Conservation (phyloP, 768 basidiomycete species). For the Macrolepiota fuliginosa region DNA sequence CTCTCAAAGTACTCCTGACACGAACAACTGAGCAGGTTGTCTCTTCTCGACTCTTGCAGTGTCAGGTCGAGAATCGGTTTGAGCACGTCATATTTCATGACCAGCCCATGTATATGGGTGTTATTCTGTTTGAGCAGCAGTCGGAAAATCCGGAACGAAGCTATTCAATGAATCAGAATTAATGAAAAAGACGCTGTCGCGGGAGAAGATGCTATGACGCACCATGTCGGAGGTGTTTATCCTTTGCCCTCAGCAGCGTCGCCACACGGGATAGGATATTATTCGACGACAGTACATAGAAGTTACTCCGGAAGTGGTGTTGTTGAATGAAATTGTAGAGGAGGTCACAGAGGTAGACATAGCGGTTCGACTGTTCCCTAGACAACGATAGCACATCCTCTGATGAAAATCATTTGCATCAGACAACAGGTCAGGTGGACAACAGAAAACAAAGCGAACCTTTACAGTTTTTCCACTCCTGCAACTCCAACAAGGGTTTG, state of each 20-base stretch:
- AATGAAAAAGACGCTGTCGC: not conserved
- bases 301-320: constrained; percentile 91
- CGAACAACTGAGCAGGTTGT: constrained; percentile 91
- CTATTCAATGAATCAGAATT: constrained; percentile 37
- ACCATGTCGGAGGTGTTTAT: constrained; percentile 95
- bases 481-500: constrained; percentile 72
- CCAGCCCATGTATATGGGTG: constrained; percentile 64
- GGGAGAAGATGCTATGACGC: constrained; percentile 25
- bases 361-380: constrained; percentile 79
- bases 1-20: constrained; percentile 96
- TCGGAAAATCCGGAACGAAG: constrained; percentile 90
- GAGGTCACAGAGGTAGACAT: constrained; percentile 88
- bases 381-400: constrained; percentile 55
- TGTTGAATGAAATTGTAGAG: constrained; percentile 85
- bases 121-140: constrained; percentile 82
- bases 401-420: constrained; percentile 21
- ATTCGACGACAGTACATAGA: constrained; percentile 75
- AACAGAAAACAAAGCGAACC: constrained; percentile 21
- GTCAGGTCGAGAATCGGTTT: constrained; percentile 83
- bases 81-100: constrained; percentile 84
- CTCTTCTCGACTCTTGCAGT: constrained; percentile 76
- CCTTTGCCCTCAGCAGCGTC: constrained; percentile 73
- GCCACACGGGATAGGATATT: constrained; percentile 74
- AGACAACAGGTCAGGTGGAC: not conserved
- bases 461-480: constrained; percentile 52